Evolutionary conservation across 306 rosid species (phyloP).

Genomic region (Alnus rubra): DNA sequence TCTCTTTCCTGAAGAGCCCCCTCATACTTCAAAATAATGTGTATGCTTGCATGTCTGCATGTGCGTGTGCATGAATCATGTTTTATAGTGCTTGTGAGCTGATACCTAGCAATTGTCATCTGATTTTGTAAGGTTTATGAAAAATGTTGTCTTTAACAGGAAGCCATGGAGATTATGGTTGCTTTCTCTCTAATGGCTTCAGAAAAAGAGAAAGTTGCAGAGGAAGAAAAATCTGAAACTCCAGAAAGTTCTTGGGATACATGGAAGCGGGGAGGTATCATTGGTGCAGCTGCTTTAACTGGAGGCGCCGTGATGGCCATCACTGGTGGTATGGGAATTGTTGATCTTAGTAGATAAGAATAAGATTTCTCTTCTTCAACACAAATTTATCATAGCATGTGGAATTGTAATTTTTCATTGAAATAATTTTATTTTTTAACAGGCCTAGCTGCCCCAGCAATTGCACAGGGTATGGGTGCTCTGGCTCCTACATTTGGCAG

Average conservation of each 20-base stretch:
- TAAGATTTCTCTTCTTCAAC: not conserved
- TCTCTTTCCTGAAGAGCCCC: not conserved
- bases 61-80: not conserved
- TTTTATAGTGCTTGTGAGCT: not conserved
- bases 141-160: slow-evolving; percentile 15
- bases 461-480: not conserved
- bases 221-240: slow-evolving; percentile 2
- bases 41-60: not conserved
- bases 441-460: slow-evolving; percentile 21
- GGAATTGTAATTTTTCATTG: not conserved
- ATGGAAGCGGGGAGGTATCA: slow-evolving; percentile 31
- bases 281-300: slow-evolving; percentile 37
- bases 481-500: not conserved
- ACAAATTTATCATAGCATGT: not conserved
- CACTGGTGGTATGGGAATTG: slow-evolving; percentile 29
- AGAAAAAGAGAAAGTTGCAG: not conserved
- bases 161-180: slow-evolving; percentile 34
- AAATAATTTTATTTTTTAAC: slow-evolving; percentile 2
- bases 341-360: not conserved
- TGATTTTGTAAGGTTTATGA: not conserved
- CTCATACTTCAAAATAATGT: not conserved
- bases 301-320: slow-evolving; percentile 33
- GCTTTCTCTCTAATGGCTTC: slow-evolving; percentile 29
- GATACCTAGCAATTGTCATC: not conserved
- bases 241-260: slow-evolving; percentile 16